Base-by-base conservation (phyloP, 768 basidiomycete genomes). In the Trichaptum fuscoviolaceum region DNA sequence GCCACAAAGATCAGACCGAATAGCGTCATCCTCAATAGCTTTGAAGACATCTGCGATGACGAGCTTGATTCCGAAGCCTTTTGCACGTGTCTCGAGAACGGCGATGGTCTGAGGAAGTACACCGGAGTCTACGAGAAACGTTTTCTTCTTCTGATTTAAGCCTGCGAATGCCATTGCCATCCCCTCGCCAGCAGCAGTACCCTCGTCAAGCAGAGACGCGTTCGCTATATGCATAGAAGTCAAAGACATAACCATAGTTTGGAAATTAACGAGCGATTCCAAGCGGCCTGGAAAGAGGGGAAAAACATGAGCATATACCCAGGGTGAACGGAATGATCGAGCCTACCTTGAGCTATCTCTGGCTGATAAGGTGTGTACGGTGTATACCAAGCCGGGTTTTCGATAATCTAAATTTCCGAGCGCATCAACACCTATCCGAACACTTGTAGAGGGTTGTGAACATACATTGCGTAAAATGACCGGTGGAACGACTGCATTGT, bases 341-440 rank as follows among this genome's bases (percentile, higher is more conserved):
- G 71, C 79, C 26, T 72, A 91, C 94, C 96, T 87, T 99, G 96
- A n/a, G 96, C 89, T 76, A 99, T 91, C 82, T 99, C 96, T 0
- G 96, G 95, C 73, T 97, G 95, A 78, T 96, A 96, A 1, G 95
- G 94, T 0, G 95, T 96, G 76, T 96, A 96, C 18, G 91, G 93
- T 7, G 96, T 98, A 77, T 98, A 99, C 96, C 96, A 99, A 3
- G 91, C 93, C 27, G 95, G 96, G 74, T 96, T 99, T 78, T 99
- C 96, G 81, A 90, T 88, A 67, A 93, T 80, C 92, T 93, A 60
- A 30, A 25, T 25, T 62, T 9, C 64, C n/a, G 57, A 23, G 26
- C 15, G 27, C 17, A 35, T 68, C 63, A 63, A 63, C 20, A 64
- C 25, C 60, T 69, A 34, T 58, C 12, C 57, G 42, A 23, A 64